These are phyloP conservation scores for Gentiana dahurica DNA, from an alignment of 257 asterid species.

Conservation along the genomic window DNA sequence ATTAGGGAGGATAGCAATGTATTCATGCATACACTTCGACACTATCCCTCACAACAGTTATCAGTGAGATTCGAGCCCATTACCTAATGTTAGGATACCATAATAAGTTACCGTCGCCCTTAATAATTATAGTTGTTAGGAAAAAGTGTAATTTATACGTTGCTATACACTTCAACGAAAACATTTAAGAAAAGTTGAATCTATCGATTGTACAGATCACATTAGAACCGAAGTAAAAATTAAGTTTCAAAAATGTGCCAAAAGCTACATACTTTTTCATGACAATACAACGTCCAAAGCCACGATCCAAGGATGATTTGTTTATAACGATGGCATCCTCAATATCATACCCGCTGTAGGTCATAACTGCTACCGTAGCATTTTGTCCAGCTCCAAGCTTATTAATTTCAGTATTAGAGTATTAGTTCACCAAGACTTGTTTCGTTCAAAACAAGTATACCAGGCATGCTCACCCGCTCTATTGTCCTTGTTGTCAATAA, in stretches of 20 bases:
- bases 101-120: no score
- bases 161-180: no score
- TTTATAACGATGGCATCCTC: slow-evolving; percentile 99
- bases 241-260: background rate
- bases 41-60: no score
- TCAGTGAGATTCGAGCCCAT: no score
- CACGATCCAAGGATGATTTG: slow-evolving; percentile 95
- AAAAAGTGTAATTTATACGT: no score
- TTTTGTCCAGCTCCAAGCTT: slow-evolving; percentile 98
- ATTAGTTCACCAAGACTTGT: slow-evolving; percentile 1
- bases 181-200: slow-evolving; percentile 5
- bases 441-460: background rate
- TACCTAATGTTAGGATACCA: no score
- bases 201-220: background rate
- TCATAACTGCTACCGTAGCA: slow-evolving; percentile 98
- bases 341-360: slow-evolving; percentile 96
- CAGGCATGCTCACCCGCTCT: slow-evolving; percentile 64
- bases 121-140: no score
- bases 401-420: slow-evolving; percentile 20
- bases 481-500: slow-evolving; percentile 83
- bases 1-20: no score
- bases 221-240: background rate
- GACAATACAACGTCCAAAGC: slow-evolving; percentile 97
- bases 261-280: slow-evolving; percentile 47
- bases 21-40: no score